phyloP scores from a whole-genome alignment of 2,329 filamentous ascomycete species.

The Pseudogymnoascus sp. region DNA sequence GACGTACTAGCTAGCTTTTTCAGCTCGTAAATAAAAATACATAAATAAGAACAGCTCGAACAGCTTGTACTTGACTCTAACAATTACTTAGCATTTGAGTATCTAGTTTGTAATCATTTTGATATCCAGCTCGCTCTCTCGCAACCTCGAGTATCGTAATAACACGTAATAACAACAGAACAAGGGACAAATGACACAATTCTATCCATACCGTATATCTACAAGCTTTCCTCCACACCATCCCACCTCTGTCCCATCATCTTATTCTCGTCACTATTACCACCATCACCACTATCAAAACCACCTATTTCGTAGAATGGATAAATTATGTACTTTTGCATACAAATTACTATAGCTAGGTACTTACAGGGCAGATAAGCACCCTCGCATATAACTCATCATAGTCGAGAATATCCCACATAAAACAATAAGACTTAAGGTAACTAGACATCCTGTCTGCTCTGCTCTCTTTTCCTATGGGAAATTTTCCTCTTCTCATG shows the following conservation, averaged over 20 bases:
- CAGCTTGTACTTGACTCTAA: neutral
- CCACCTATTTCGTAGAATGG: too few species aligned
- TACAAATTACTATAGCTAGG: too few species aligned
- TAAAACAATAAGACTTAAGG: too few species aligned
- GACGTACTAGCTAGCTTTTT: neutral
- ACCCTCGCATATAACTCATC: too few species aligned
- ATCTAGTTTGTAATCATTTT: neutral
- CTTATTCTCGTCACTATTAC: neutral
- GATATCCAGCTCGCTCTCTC: neutral
- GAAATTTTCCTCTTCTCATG: too few species aligned
- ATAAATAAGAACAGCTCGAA: neutral
- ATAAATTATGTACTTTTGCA: too few species aligned
- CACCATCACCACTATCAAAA: neutral
- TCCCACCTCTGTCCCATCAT: neutral
- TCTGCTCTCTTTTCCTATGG: too few species aligned
- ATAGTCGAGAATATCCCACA: too few species aligned
- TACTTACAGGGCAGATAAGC: too few species aligned
- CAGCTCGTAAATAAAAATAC: neutral
- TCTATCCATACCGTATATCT: neutral
- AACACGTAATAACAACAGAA: neutral
- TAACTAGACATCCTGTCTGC: too few species aligned
- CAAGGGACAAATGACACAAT: neutral
- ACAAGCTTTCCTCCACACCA: neutral
- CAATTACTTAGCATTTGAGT: neutral
- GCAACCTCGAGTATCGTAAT: neutral